Evolutionary conservation across 108 stramenopile genomes (phyloP).

Genomic region (Discostella stelligeroides): DNA sequence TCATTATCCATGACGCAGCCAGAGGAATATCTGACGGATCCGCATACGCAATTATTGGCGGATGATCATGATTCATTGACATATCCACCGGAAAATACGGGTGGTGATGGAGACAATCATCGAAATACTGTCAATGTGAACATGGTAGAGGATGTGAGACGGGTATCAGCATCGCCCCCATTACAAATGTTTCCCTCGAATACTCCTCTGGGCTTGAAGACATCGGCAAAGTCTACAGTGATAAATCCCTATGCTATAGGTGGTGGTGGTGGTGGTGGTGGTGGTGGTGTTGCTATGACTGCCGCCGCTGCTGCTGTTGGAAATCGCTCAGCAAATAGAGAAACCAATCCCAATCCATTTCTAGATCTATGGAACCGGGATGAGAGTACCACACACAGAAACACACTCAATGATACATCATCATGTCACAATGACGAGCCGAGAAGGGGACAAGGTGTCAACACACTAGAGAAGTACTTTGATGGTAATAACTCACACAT

Average conservation of each 20-base stretch:
- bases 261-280: background rate
- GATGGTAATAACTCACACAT: background rate
- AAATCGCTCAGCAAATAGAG: background rate
- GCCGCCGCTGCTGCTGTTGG: background rate
- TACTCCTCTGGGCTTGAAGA: constrained; percentile 7
- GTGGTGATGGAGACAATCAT: background rate
- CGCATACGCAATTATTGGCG: constrained; percentile 4
- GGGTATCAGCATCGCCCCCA: constrained; percentile 21
- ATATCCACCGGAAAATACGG: background rate
- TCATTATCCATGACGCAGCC: constrained; percentile 25
- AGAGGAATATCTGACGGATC: constrained; percentile 39
- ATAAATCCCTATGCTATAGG: background rate
- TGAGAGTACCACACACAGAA: background rate
- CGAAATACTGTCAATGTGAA: background rate
- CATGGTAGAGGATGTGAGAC: background rate
- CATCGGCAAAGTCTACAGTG: background rate
- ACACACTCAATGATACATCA: background rate
- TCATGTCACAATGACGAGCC: background rate
- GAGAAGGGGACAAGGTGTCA: background rate
- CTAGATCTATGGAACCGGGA: constrained; percentile 28
- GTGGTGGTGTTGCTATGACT: background rate
- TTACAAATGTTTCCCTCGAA: background rate
- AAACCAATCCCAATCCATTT: constrained; percentile 32
- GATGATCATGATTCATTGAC: background rate
- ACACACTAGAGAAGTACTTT: constrained; percentile 41